These are phyloP conservation scores for Syncephalis fuscata DNA, from an alignment of 371 early-diverging fungal species.

Conservation along the genomic window DNA sequence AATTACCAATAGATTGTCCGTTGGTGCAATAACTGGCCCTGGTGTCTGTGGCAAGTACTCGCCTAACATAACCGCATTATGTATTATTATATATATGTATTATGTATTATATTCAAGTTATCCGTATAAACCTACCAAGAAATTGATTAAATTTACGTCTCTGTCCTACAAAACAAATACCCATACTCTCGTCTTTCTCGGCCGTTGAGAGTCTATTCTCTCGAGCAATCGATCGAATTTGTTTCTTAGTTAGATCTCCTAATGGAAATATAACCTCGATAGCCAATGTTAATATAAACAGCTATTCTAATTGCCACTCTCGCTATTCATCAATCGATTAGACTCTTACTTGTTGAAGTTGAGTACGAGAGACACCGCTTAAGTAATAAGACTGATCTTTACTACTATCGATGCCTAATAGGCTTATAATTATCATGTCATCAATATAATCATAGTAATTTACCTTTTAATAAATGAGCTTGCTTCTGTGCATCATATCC, in stretches of 20 bases:
- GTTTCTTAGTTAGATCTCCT: conserved; percentile 47
- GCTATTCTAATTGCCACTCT: no score
- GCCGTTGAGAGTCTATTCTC: conserved; percentile 33
- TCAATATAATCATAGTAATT: background rate
- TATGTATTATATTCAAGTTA: no score
- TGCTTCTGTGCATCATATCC: conserved; percentile 7
- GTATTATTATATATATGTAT: no score
- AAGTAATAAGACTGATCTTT: conserved; percentile 93
- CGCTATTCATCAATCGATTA: background rate
- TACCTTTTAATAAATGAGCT: conserved; percentile 5
- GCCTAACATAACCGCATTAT: no score
- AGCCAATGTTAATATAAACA: background rate
- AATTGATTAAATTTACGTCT: conserved; percentile 60
- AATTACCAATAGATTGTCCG: conserved; percentile 31
- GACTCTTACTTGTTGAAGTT: conserved; percentile 16
- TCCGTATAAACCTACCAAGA: conserved; percentile 44
- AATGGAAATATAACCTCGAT: conserved; percentile 65
- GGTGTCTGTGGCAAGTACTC: conserved; percentile 26
- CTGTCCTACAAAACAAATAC: conserved; percentile 91
- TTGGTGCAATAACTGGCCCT: conserved; percentile 41
- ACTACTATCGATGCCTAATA: conserved; percentile 33
- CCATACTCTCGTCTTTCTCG: conserved; percentile 80
- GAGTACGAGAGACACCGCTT: conserved; percentile 35
- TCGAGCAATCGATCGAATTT: conserved; percentile 55
- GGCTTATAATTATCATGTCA: background rate